Evolutionary conservation across 2,329 filamentous ascomycete genomes (phyloP).

Genomic region (Pseudogymnoascus sp.): DNA sequence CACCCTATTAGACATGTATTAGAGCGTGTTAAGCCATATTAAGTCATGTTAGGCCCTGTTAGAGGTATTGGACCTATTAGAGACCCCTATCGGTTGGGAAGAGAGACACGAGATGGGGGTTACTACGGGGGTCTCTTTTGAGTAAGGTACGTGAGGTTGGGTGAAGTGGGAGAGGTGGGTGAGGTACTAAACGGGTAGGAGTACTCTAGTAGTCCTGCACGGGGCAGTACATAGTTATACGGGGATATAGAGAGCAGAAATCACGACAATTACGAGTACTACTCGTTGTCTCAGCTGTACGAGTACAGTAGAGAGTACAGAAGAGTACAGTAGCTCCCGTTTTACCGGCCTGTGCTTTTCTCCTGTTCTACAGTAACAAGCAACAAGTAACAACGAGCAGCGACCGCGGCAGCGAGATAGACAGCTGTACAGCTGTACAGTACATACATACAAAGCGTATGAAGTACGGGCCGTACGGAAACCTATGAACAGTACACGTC

Average conservation of each 20-base stretch:
- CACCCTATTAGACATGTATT: conserved; percentile 3
- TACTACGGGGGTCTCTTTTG: not conserved
- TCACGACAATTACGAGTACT: not conserved
- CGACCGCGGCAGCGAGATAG: too few relatives aligned
- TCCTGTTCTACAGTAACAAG: conserved; percentile 2
- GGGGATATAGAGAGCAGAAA: not conserved
- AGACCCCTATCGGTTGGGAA: not conserved
- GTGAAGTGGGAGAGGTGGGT: not conserved
- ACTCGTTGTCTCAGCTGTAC: not conserved
- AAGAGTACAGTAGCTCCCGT: not conserved
- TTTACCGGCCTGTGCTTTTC: not conserved
- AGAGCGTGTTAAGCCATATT: not conserved
- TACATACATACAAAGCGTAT: not conserved
- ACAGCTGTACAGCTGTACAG: not conserved
- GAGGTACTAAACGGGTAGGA: too few relatives aligned
- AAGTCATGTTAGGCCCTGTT: not conserved
- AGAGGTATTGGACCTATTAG: not conserved
- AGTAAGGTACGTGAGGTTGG: not conserved
- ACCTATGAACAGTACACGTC: conserved; percentile 1
- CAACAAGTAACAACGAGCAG: not conserved
- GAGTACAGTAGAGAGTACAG: not conserved
- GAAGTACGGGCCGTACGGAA: not conserved
- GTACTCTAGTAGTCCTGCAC: not conserved
- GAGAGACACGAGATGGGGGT: not conserved
- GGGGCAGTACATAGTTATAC: not conserved